Evolutionary conservation across 1,284 basidiomycete species (phyloP).

Genomic region (Austroboletus olivaceoglutinosus): DNA sequence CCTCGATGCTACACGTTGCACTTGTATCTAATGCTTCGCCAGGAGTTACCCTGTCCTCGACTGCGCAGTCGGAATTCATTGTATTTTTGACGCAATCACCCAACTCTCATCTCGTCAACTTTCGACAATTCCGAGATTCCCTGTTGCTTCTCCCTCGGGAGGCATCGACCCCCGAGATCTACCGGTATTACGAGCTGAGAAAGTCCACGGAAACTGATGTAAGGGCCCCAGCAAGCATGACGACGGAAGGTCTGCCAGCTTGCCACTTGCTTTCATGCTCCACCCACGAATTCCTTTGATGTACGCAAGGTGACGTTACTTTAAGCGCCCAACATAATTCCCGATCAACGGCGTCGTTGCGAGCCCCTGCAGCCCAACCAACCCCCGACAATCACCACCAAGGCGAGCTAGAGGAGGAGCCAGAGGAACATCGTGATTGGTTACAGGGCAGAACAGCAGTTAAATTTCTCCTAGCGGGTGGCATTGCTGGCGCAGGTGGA

Average conservation of each 20-base stretch:
- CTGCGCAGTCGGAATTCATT: conserved; percentile 77
- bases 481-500: conserved; percentile 88
- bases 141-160: conserved; percentile 82
- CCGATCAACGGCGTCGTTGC: conserved; percentile 31
- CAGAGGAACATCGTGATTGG: conserved; percentile 61
- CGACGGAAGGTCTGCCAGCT: conserved; percentile 75
- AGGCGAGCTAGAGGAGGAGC: conserved; percentile 56
- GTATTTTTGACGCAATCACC: conserved; percentile 69
- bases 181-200: conserved; percentile 79
- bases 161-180: conserved; percentile 82
- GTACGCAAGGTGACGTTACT: conserved; percentile 64
- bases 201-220: conserved; percentile 75
- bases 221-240: conserved; percentile 73
- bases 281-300: conserved; percentile 26
- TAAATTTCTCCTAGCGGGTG: conserved; percentile 92
- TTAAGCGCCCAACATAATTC: conserved; percentile 69
- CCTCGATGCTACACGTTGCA: conserved; percentile 15
- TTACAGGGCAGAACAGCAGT: conserved; percentile 74
- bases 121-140: conserved; percentile 88
- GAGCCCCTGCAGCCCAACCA: conserved; percentile 26
- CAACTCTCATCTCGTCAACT: conserved; percentile 70
- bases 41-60: conserved; percentile 70
- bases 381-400: conserved; percentile 40
- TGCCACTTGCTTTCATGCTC: conserved; percentile 18
- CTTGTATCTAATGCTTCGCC: conserved; percentile 17